These are phyloP conservation scores for Gaeumannomyces tritici DNA, from an alignment of 2,329 filamentous ascomycete species.

Conservation along the genomic window DNA sequence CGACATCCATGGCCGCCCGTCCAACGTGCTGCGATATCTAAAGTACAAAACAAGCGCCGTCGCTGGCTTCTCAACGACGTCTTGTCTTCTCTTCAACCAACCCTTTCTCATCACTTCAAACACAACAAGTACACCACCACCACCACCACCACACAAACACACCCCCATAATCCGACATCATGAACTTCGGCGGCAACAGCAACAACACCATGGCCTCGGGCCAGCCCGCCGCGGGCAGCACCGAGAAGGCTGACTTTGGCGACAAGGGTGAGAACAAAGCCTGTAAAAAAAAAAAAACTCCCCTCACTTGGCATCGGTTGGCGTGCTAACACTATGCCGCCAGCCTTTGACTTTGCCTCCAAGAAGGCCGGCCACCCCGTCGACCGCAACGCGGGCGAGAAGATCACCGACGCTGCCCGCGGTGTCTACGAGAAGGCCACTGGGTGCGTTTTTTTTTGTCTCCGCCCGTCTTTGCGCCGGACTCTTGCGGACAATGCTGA, in stretches of 20 bases:
- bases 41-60: background rate
- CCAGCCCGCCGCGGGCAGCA: conserved; percentile 1
- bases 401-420: conserved; percentile 23
- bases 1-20: background rate
- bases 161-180: background rate
- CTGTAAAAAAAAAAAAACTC: too few species aligned
- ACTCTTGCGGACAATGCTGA: background rate
- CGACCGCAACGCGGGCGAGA: conserved; percentile 16
- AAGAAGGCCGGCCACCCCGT: conserved; percentile 16
- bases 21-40: background rate
- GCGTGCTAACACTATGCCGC: background rate
- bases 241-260: conserved; percentile 12
- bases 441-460: conserved; percentile 17
- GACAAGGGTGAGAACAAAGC: conserved; percentile 12
- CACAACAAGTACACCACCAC: background rate
- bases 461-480: background rate
- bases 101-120: background rate
- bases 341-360: conserved; percentile 13
- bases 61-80: background rate
- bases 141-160: background rate
- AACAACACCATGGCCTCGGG: background rate
- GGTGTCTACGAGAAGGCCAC: conserved; percentile 26
- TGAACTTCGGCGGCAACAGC: background rate
- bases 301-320: too few species aligned
- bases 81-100: background rate